Base-by-base conservation (phyloP, 306 rosid species). In the Prosopis cineraria region DNA sequence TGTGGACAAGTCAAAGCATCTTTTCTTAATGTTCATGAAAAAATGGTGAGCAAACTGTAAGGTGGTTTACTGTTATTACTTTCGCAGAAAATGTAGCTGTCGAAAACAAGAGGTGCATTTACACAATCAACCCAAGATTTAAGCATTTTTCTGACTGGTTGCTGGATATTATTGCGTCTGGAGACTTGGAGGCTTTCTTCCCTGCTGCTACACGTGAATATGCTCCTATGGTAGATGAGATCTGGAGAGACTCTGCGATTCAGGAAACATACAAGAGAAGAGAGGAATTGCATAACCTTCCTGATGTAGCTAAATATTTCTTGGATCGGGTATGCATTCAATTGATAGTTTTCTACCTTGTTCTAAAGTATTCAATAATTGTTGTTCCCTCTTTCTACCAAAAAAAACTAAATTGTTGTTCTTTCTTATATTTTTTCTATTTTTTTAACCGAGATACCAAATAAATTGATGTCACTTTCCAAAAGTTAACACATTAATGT, bases 181-280 rank as follows among this genome's bases (percentile, higher is more conserved):
- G 98, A 69, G 97, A 93, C 81, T 85, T 93, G 88, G 98, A 89
- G 77, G 89, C 94, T 74, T 91, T 89, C 89, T 93, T 93, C 72
- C 97, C 97, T 74, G 98, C 98, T 78, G 98, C 98, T 45, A 93
- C 98, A 29, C 98, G 98, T 72, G 98, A 93, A 79, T 93, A 93
- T 88, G 97, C 98, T 79, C 98, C 93, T 73, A 88, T 88, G 82
- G 98, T 89, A 25, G 90, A 91, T 55, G 98, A 93, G 81, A 79
- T 91, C 40, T 93, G 98, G 98, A 91, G 84, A 80, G 98, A 93
- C 85, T 72, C 89, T 68, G 90, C 98, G 74, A 88, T 91, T 77
- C 98, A 93, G 86, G 98, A 89, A 87, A 89, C 97, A 45, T 91
- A 91, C 84, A 93, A 84, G 84, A 88, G 93, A 87, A 91, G 91